A percentile compares a stretch with the other conserved stretches of the same genome.
Evolutionary conservation across 805 yeast genomes (phyloP).

Genomic region (Candida ascalaphidarum): DNA sequence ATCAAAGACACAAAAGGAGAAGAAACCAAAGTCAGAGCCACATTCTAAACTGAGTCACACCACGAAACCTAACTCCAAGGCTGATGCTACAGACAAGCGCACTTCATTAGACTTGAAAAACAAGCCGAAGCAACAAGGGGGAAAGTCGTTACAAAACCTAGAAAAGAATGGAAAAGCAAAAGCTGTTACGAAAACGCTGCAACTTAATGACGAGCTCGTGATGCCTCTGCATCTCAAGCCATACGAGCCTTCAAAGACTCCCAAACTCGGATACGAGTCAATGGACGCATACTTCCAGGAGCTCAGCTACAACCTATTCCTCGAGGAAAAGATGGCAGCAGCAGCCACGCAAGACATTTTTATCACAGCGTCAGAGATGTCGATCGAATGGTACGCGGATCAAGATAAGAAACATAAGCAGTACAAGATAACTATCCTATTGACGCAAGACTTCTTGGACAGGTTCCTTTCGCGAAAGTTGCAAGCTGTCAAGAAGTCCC

Average conservation of each 20-base stretch:
- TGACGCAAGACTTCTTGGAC: slow-evolving; percentile 41
- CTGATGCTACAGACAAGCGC: too few relatives aligned
- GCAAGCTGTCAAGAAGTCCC: slow-evolving; percentile 45
- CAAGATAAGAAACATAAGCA: slow-evolving; percentile 33
- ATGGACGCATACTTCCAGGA: slow-evolving; percentile 47
- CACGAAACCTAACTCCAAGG: slow-evolving; percentile 1
- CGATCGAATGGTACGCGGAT: slow-evolving; percentile 43
- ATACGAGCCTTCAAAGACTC: slow-evolving; percentile 25
- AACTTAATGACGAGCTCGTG: too few relatives aligned
- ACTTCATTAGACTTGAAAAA: slow-evolving; percentile 1
- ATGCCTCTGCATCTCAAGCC: slow-evolving; percentile 20
- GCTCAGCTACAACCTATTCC: slow-evolving; percentile 51
- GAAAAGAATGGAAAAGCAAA: slow-evolving; percentile 1
- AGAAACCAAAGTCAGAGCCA: not conserved
- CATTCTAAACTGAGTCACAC: not conserved
- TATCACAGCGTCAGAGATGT: slow-evolving; percentile 31
- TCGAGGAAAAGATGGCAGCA: slow-evolving; percentile 44
- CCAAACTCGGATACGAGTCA: slow-evolving; percentile 40
- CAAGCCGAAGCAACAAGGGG: slow-evolving; percentile 1
- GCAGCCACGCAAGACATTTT: slow-evolving; percentile 31
- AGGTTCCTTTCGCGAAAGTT: slow-evolving; percentile 42
- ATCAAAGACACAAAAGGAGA: not conserved
- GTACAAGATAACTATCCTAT: slow-evolving; percentile 33
- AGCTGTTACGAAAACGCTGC: slow-evolving; percentile 1
- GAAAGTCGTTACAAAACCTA: not conserved